Base-by-base conservation (phyloP, 495 filamentous ascomycete species). In the Penicillium crystallinum region DNA sequence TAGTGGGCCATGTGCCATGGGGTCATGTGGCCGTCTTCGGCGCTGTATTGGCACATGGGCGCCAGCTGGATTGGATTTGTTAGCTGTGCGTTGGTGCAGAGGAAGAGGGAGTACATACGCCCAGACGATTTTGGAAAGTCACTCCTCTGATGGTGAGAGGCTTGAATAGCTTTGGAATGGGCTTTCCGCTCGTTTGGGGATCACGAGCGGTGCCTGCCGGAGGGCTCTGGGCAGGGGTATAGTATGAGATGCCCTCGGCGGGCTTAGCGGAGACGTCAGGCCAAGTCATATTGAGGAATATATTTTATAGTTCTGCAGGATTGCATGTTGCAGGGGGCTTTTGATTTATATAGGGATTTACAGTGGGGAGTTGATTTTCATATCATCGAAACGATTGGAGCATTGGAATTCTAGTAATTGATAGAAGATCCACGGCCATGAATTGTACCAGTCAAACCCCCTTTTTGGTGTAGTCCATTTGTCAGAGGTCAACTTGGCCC, bases 31-130 rank as follows among this genome's bases (percentile, higher is more conserved):
- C 84, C 84, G 54, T 86, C 76, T 14, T 84, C 62, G 15, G 82
- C 82, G 15, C 78, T 83, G 67, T 88, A 88, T 66, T 86, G 83
- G 72, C 86, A 90, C 54, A 87, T 70, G 0, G 84, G 84, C 6
- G 81, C 77, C 25, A 78, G 62, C 74, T 74, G 52, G 19, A 5
- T 12, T 31, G 27, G 8, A 23, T 34, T 31, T 15, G 49, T 62
- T 44, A 61, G 56, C 31, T 23, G 9, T 27, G 27, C 34, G 40
- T 40, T 21, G 31, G 9, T 27, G 9, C 42, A 42, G 14, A 25
- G 27, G 19, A 39, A n/a, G 27, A 17, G 34, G 31, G 15, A 50
- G 30, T 39, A 67, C 72, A 52, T 64, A 77, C 76, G 43, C 80
- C 78, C 29, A 86, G 72, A 46, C 84, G 77, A 63, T 86, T 86